Percentiles rank a stretch among this genome's conserved stretches.
phyloP scores from a whole-genome alignment of 257 asterid species.

The Schizonepeta tenuifolia region DNA sequence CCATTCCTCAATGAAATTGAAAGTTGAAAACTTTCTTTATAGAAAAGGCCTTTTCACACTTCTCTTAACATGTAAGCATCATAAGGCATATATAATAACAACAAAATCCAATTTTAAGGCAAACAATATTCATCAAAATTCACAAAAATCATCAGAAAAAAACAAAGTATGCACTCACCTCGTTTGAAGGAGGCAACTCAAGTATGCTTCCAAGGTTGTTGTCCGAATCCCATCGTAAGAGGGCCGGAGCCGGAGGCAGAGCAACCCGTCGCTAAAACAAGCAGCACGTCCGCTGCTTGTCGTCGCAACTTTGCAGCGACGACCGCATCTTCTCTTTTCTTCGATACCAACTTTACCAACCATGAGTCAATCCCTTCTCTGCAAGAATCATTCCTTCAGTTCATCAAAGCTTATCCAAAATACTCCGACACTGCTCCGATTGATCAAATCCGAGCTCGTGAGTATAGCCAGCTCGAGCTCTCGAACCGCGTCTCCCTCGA shows the following conservation, averaged over 20 bases:
- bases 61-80: constrained; percentile 59
- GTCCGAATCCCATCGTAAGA: constrained; percentile 48
- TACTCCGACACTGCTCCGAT: constrained; percentile 61
- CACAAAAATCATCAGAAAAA: constrained; percentile 6
- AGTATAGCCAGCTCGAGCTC: constrained; percentile 62
- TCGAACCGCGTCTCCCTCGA: constrained; percentile 78
- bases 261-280: constrained; percentile 33
- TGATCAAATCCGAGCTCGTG: constrained; percentile 74
- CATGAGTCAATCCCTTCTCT: constrained; percentile 80
- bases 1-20: constrained; percentile 39
- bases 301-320: constrained; percentile 57
- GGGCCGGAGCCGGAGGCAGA: constrained; percentile 31
- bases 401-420: constrained; percentile 67
- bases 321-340: constrained; percentile 68
- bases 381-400: constrained; percentile 63
- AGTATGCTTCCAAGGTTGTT: constrained; percentile 58
- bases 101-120: neutral
- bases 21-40: constrained; percentile 37
- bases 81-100: constrained; percentile 33
- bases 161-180: constrained; percentile 47
- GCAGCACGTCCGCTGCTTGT: constrained; percentile 60
- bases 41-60: constrained; percentile 28
- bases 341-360: constrained; percentile 64
- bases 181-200: constrained; percentile 49
- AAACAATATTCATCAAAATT: neutral